Evolutionary conservation across 768 basidiomycete genomes (phyloP), one percentile per base, ranked within the genome.

Genomic region (Auricularia sp.): DNA sequence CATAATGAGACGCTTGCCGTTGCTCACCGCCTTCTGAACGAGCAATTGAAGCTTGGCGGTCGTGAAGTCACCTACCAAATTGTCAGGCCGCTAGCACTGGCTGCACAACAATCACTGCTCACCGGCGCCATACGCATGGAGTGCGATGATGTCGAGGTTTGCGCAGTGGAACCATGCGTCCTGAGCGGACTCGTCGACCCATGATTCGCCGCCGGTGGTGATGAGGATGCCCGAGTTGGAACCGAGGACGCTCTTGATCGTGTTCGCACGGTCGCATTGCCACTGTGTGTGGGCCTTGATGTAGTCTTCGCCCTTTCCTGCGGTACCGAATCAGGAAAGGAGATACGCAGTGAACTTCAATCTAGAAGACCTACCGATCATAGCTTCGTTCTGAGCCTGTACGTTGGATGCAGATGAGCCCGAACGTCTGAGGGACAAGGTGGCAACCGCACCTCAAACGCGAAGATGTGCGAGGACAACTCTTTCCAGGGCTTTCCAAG

Each of bases 401-500:
- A 58, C 21, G 34, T 11, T 34, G 39, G 29, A 42, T 42, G 10
- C 34, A 34, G 34, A 18, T 58, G 11, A 58, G 54, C 18, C 18
- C 11, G 11, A 34, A 18, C 34, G 10, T 10, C 11, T 11, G 18
- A 34, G 10, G 10, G 10, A 10, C 54, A 18, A 18, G 11, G 10
- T 23, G 34, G 11, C 21, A 11, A 23, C 8, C 34, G 34, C 34
- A 58, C 54, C 70, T 77, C 75, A 63, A 74, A 74, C 1, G 71
- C 77, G 62, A 77, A 76, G 64, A 78, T 77, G 65, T 78, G 73
- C 23, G 73, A 71, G 53, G 62, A 70, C 3, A 78, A 70, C 60
- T 76, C 71, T 64, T 74, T 76, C 78, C 78, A 77, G 3, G 77
- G 75, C 62, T 71, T 69, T 1, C 71, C 73, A 23, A 79, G 70